Evolutionary conservation across 768 basidiomycete species (phyloP).

Genomic region (Phanerodontia chrysosporium): DNA sequence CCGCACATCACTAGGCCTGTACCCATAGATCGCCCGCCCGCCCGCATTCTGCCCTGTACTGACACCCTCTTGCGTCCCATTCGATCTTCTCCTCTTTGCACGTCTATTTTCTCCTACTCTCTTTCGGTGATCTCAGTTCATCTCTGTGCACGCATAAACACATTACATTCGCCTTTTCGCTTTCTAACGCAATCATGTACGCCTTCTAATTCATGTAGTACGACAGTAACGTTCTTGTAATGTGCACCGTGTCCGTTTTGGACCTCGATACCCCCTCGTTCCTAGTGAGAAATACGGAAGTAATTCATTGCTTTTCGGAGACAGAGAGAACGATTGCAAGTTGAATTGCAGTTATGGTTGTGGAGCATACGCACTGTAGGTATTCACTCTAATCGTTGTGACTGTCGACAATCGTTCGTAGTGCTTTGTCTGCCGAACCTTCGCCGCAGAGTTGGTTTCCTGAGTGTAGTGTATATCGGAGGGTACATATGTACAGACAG

Average conservation of each 20-base stretch:
- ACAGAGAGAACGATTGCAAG: too few species aligned
- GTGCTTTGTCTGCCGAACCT: too few species aligned
- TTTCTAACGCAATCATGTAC: not conserved
- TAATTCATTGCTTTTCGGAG: too few species aligned
- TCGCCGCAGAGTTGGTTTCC: too few species aligned
- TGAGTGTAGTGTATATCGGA: not conserved
- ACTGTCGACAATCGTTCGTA: too few species aligned
- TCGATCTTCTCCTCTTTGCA: constrained; percentile 1
- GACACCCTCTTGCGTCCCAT: not conserved
- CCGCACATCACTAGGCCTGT: not conserved
- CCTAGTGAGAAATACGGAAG: too few species aligned
- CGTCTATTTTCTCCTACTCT: not conserved
- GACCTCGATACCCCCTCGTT: too few species aligned
- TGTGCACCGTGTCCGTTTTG: not conserved
- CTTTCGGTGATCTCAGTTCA: too few species aligned
- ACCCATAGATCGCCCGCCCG: not conserved
- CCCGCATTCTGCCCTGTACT: not conserved
- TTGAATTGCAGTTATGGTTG: too few species aligned
- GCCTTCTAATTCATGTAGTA: not conserved
- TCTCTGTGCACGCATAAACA: not conserved
- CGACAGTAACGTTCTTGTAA: not conserved
- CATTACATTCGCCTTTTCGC: too few species aligned
- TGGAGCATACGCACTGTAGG: too few species aligned
- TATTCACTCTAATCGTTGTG: too few species aligned
- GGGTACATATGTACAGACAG: constrained; percentile 1